These are phyloP conservation scores for Fusarium zealandicum DNA, from an alignment of 2,329 filamentous ascomycete genomes.

Conservation along the genomic window DNA sequence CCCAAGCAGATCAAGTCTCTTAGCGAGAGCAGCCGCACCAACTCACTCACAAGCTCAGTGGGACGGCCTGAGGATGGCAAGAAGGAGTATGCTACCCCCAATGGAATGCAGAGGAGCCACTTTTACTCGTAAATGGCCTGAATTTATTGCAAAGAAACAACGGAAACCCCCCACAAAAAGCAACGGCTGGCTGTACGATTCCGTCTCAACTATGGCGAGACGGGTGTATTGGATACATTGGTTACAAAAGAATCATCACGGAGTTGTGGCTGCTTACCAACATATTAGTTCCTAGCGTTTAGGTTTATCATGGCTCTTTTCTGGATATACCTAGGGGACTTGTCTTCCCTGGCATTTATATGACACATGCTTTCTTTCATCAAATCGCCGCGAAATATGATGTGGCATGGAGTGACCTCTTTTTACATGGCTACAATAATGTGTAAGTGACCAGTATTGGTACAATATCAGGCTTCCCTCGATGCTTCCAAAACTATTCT, in stretches of 20 bases:
- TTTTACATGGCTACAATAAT: no score
- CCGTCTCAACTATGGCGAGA: slow-evolving; percentile 22
- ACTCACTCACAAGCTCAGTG: slow-evolving; percentile 57
- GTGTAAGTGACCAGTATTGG: no score
- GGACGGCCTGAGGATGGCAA: slow-evolving; percentile 52
- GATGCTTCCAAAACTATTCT: no score
- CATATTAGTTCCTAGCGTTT: slow-evolving; percentile 39
- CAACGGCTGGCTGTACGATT: slow-evolving; percentile 32
- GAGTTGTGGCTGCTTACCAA: slow-evolving; percentile 35
- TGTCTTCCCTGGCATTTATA: slow-evolving; percentile 14
- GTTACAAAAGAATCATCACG: slow-evolving; percentile 37
- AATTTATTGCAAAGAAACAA: background rate
- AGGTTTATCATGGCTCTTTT: slow-evolving; percentile 23
- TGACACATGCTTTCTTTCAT: slow-evolving; percentile 21
- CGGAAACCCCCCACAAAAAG: slow-evolving; percentile 11
- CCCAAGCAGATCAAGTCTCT: slow-evolving; percentile 61
- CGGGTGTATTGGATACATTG: slow-evolving; percentile 38
- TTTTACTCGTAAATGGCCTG: slow-evolving; percentile 58
- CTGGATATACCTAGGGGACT: slow-evolving; percentile 13
- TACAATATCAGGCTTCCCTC: no score
- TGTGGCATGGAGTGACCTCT: no score
- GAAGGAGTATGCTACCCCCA: slow-evolving; percentile 60
- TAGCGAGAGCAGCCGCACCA: slow-evolving; percentile 57
- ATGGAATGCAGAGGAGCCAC: slow-evolving; percentile 65
- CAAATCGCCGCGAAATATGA: no score